Evolutionary conservation across 306 rosid genomes (phyloP), one percentile per base, ranked within the genome.

Genomic region (Cucurbita maxima): DNA sequence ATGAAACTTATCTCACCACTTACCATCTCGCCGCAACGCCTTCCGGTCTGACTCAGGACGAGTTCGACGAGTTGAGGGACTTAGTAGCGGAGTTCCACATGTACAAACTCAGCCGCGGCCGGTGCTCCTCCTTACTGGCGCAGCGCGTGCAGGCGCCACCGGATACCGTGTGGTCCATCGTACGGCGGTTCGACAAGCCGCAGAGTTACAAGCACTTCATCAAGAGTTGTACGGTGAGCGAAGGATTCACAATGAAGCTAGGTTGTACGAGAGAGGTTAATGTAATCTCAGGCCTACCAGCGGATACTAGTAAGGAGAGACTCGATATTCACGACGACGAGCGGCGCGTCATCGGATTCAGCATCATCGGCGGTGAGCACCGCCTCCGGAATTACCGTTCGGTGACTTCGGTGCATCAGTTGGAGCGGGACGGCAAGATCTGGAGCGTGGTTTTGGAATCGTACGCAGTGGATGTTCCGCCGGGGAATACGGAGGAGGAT

Each of bases 191-290:
- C 73, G 73, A 47, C n/a, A 13, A 45, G 44, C 73, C 73, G 4
- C 73, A 68, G 22, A 68, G 57, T 25, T 68, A 68, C 73, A 68
- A 68, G 43, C 73, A 68, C 58, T 68, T 68, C 73, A 68, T 68
- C 58, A 68, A 48, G 58, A 50, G 73, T 11, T 68, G 73, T 68
- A 68, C 57, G 43, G 73, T 68, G 22, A 47, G 41, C 16, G 73
- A 68, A 47, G 73, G 73, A 48, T 68, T 68, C 41, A 45, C 22
- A 8, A 47, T 68, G 57, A 48, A 34, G n/a, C 7, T 68, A 68
- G 73, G 73, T 48, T 47, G 41, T 55, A 68, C 73, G 8, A 68
- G 73, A 47, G 73, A 68, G 38, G 73, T 68, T 10, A 68, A 68
- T 68, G 73, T 68, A 11, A 68, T 68, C 43, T 68, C 73, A 8